Evolutionary conservation across 2,329 filamentous ascomycete species (phyloP), one percentile per base, ranked within the genome.

Genomic region (Curvularia lunata): DNA sequence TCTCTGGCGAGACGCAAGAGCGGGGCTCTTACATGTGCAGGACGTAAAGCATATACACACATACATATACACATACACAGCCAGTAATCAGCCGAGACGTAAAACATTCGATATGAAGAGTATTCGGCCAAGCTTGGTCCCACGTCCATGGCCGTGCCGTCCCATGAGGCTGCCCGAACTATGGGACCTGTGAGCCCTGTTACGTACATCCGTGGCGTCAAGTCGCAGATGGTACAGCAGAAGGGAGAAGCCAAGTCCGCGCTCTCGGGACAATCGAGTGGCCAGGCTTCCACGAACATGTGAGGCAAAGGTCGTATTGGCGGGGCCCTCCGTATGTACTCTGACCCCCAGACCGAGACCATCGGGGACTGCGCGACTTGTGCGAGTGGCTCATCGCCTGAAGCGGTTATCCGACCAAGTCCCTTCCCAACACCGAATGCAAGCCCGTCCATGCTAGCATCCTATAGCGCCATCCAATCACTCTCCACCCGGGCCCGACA

Each of bases 291-390:
- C 28, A 30, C 18, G 19, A 1, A 21, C 13, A 21, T 13, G 25
- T 32, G 25, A 30, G 30, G 27, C n/a, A 30, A 30, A 19, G n/a
- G 27, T 9, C n/a, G n/a, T 16, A 9, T 30, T 30, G 32, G 43
- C 27, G 43, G 43, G 32, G 28, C 43, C 42, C 42, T 19, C 8
- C 25, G n/a, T 30, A 30, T 30, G 28, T 12, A 30, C 10, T 3
- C 10, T 10, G 12, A 46, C 42, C 10, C 25, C 34, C 54, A 42
- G n/a, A 42, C 25, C 13, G 28, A 40, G 49, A 34, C 51, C 46
- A 32, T 32, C 41, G 48, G 48, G 30, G 5, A n/a, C 34, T 56
- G 54, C 49, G 54, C 48, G 42, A 53, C 42, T 42, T 56, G 37
- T 53, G 48, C 54, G 54, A 48, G 42, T 47, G 42, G 49, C 21